Conservation (phyloP, 371 early-diverging fungal genomes). For the Mucor mucedo region DNA sequence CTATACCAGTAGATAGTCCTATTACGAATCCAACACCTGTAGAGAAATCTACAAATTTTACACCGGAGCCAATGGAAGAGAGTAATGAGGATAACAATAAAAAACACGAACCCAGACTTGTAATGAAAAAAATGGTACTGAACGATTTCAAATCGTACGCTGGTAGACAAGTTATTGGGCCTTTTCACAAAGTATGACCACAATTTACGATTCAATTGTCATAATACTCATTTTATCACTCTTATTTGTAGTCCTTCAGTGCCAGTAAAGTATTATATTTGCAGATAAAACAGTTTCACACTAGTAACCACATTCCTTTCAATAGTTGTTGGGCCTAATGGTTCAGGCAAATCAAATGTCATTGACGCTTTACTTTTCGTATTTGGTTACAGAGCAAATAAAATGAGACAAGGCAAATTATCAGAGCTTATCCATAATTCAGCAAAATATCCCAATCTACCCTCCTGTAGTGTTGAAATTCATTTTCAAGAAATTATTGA, state of each 20-base stretch:
- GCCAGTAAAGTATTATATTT: constrained; percentile 34
- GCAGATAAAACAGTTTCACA: not conserved
- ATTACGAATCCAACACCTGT: not conserved
- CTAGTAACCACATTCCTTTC: constrained; percentile 4
- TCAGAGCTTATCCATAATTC: constrained; percentile 98
- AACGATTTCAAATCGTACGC: constrained; percentile 97
- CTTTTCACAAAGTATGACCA: constrained; percentile 91
- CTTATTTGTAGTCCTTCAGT: constrained; percentile 49
- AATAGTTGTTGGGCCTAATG: constrained; percentile 96
- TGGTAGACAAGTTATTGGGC: constrained; percentile 92
- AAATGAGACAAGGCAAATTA: constrained; percentile 97
- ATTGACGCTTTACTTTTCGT: constrained; percentile 99
- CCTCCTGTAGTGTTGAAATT: constrained; percentile 91
- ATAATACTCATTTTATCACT: not conserved
- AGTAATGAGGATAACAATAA: not conserved
- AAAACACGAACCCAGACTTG: constrained; percentile 65
- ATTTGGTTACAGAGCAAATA: constrained; percentile 99
- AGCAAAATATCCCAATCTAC: constrained; percentile 69
- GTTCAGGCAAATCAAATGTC: constrained; percentile 99
- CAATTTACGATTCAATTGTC: not conserved
- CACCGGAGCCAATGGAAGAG: not conserved
- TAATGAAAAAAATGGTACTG: constrained; percentile 92
- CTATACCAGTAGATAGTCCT: not conserved
- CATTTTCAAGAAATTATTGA: constrained; percentile 93
- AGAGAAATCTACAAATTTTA: not conserved